Conservation (phyloP, 257 asterid species). For the Coffea canephora region DNA sequence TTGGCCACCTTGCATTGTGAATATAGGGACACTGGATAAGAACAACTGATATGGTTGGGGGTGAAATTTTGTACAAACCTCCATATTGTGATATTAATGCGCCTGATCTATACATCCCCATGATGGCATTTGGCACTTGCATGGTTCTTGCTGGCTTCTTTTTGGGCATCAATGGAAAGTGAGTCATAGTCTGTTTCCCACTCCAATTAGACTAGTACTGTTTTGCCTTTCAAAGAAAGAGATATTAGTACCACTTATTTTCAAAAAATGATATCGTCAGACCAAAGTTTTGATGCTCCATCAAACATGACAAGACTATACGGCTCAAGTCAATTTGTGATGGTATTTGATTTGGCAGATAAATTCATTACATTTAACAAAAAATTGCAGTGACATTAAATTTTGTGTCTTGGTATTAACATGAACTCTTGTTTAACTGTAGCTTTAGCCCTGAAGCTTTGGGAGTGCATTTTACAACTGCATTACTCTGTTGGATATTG, state of each 20-base stretch:
- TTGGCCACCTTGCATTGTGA: neutral
- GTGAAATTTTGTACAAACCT: slow-evolving; percentile 10
- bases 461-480: slow-evolving; percentile 20
- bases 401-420: no score
- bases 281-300: no score
- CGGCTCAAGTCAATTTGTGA: no score
- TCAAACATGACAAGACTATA: no score
- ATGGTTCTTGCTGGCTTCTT: slow-evolving; percentile 18
- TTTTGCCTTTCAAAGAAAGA: neutral
- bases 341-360: no score
- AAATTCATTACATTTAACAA: no score
- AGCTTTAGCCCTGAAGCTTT: slow-evolving; percentile 34
- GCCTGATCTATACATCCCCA: slow-evolving; percentile 20
- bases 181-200: neutral
- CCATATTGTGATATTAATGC: slow-evolving; percentile 18
- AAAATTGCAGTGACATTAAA: no score
- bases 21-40: slow-evolving; percentile 22
- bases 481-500: slow-evolving; percentile 28
- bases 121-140: slow-evolving; percentile 21
- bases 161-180: slow-evolving; percentile 17
- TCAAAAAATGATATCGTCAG: no score
- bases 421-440: neutral
- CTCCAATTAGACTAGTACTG: no score
- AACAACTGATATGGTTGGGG: slow-evolving; percentile 9
- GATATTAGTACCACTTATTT: no score